Base-by-base conservation (phyloP, 495 filamentous ascomycete species). In the Staphylotrichum tortipilum region DNA sequence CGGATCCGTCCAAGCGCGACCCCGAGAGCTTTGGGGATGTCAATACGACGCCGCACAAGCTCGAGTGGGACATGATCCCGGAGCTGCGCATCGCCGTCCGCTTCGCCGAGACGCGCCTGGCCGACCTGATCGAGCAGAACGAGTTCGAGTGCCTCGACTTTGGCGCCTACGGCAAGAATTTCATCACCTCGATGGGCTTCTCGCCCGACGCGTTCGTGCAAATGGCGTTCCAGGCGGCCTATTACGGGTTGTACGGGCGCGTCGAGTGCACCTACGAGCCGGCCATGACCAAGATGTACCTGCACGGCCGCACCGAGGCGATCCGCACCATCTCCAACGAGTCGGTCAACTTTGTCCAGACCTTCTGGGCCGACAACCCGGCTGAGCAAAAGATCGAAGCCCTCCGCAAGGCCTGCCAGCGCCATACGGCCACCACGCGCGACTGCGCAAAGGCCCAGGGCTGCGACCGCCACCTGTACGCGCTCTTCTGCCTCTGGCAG, bases 191-290 rank as follows among this genome's bases (percentile, higher is more conserved):
- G 0, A 89, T 88, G 78, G 94, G 94, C 21, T 94, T 97, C 63
- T 96, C 92, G 0, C 92, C 92, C 0, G 92, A 98, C 64, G 92
- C 92, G 2, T 98, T 95, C 56, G 87, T 98, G 26, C 92, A 98
- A 65, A 97, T 97, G 92, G 94, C 92, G 4, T 97, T 95, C 72
- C 92, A 98, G 66, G 92, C 92, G 23, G 92, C 94, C 12, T 97
- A 98, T 72, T 98, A 97, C 60, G 92, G 94, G 24, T 80, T 98
- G 28, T 98, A 98, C 57, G 92, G 92, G 6, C 80, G 88, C 4
- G 76, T 95, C 5, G 92, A 97, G 67, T 94, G 87, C 61, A 91
- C 87, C 3, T 98, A 98, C 64, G 92, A 98, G 67, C 94, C 92
- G 14, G 89, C 92, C 23, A 98, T 98, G 92, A 98, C 92, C 14